Conservation (phyloP, 169 alveolate species). For the Eimeria zaria region DNA sequence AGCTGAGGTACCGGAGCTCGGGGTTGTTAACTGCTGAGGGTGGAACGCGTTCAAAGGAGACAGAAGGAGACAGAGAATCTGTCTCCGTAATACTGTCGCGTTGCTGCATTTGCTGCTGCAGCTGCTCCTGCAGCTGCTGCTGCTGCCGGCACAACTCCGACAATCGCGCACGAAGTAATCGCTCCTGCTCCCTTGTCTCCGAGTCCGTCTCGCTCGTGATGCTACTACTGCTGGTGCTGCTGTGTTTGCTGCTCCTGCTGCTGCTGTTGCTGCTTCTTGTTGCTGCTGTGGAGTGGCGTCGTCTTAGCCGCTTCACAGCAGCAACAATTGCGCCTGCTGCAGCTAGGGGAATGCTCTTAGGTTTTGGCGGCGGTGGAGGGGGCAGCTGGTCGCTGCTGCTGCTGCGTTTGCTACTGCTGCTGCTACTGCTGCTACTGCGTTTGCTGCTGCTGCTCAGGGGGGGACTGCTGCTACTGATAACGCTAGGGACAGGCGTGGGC, state of each 20-base stretch:
- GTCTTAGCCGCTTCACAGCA: not conserved
- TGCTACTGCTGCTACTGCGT: slow-evolving; percentile 32
- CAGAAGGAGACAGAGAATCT: slow-evolving; percentile 17
- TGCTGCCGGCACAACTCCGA: slow-evolving; percentile 1
- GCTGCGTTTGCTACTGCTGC: slow-evolving; percentile 52
- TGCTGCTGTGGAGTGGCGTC: not conserved
- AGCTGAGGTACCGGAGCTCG: slow-evolving; percentile 8
- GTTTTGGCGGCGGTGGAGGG: slow-evolving; percentile 36
- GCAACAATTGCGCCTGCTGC: slow-evolving; percentile 32
- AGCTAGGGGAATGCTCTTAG: not conserved
- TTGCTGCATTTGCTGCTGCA: not conserved
- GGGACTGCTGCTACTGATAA: too few species aligned
- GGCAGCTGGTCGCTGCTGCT: not conserved
- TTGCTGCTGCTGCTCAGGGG: slow-evolving; percentile 5
- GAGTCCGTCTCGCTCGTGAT: slow-evolving; percentile 55
- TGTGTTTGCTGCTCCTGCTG: not conserved
- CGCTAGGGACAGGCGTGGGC: slow-evolving; percentile 7
- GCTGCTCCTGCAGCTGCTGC: slow-evolving; percentile 34
- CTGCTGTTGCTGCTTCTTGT: slow-evolving; percentile 9
- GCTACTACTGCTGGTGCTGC: slow-evolving; percentile 31
- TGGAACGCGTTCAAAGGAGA: not conserved
- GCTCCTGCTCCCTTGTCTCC: slow-evolving; percentile 36
- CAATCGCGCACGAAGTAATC: not conserved
- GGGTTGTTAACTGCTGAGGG: not conserved
- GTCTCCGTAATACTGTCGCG: not conserved